Percentiles rank a stretch among this genome's conserved stretches.
Evolutionary conservation across 2,329 filamentous ascomycete genomes (phyloP).

Genomic region (Microdochium trichocladiopsis): DNA sequence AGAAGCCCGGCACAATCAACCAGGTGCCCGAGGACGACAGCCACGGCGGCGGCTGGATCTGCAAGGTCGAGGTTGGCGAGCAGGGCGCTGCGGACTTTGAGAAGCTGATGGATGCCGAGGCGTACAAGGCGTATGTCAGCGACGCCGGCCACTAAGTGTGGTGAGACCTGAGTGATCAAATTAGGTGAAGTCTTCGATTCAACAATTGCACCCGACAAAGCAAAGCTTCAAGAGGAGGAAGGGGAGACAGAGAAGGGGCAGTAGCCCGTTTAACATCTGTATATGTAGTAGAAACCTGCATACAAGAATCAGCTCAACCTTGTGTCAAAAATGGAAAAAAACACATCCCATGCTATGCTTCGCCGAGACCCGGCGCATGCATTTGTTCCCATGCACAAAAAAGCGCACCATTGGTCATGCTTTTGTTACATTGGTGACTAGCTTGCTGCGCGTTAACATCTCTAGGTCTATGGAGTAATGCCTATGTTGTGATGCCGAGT

Average conservation of each 20-base stretch:
- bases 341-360: background rate
- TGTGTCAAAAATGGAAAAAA: background rate
- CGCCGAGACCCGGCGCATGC: no score
- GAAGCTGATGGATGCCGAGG: slow-evolving; percentile 66
- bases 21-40: slow-evolving; percentile 74
- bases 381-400: background rate
- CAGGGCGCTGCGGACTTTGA: slow-evolving; percentile 61
- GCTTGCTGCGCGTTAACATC: no score
- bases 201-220: no score
- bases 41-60: slow-evolving; percentile 82
- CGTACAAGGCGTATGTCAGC: slow-evolving; percentile 67
- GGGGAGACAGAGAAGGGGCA: background rate
- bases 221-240: background rate
- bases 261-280: slow-evolving; percentile 4
- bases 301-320: slow-evolving; percentile 3
- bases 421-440: no score
- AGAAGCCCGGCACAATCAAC: slow-evolving; percentile 85
- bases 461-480: no score
- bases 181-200: no score
- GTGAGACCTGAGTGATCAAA: no score
- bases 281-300: slow-evolving; percentile 13
- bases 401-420: no score
- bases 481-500: no score
- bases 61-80: slow-evolving; percentile 73
- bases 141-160: slow-evolving; percentile 29